phyloP scores from a whole-genome alignment of 2,329 filamentous ascomycete species.

The Mycogone perniciosa region DNA sequence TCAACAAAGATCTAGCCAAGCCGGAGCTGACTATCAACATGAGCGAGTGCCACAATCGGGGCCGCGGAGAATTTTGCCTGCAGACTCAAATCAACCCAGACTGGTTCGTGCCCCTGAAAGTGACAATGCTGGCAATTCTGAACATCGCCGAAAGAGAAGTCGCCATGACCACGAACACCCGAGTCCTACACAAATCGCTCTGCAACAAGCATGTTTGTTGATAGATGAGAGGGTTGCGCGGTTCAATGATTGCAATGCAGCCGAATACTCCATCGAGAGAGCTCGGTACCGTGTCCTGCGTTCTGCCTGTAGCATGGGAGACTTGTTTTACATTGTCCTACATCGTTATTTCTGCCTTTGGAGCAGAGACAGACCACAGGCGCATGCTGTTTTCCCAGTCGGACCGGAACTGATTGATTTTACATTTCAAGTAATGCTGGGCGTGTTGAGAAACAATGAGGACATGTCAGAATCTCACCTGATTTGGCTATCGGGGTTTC shows the following conservation, averaged over 20 bases:
- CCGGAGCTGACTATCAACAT: background rate
- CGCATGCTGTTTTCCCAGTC: slow-evolving; percentile 21
- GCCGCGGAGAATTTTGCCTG: background rate
- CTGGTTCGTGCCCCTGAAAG: background rate
- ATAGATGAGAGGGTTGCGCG: background rate
- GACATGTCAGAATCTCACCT: slow-evolving; percentile 19
- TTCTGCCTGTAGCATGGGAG: slow-evolving; percentile 48
- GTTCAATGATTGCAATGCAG: slow-evolving; percentile 8
- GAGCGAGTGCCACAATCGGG: background rate
- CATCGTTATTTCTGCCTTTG: slow-evolving; percentile 61
- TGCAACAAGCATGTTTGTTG: background rate
- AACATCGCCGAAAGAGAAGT: background rate
- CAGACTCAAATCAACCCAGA: background rate
- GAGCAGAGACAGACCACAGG: slow-evolving; percentile 34
- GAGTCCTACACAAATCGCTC: background rate
- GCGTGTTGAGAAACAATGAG: slow-evolving; percentile 19
- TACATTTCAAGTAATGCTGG: slow-evolving; percentile 17
- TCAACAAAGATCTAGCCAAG: background rate
- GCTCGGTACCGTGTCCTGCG: slow-evolving; percentile 48
- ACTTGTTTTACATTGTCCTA: slow-evolving; percentile 58
- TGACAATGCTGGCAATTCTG: background rate
- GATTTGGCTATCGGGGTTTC: slow-evolving; percentile 26
- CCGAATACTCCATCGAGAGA: slow-evolving; percentile 31
- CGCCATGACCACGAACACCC: background rate
- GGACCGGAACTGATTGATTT: slow-evolving; percentile 14